A percentile compares a stretch with the other conserved stretches of the same genome.
Conservation (phyloP, 1,284 basidiomycete species). For the Apiotrichum gamsii region DNA sequence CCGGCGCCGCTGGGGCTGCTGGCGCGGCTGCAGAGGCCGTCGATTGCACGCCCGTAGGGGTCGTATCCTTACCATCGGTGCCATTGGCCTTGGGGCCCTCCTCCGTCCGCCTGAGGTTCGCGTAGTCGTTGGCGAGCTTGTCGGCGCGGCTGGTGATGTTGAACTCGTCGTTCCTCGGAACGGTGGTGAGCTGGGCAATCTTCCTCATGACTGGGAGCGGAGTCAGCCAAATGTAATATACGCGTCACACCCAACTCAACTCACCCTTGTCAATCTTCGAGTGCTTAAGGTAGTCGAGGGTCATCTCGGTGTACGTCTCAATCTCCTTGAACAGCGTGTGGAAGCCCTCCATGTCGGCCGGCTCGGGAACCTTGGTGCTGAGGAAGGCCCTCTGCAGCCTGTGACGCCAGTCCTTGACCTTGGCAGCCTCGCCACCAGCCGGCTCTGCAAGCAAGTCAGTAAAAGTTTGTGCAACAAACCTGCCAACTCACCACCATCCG, state of each 20-base stretch:
- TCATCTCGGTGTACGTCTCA: constrained; percentile 76
- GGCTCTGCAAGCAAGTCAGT: too few species aligned
- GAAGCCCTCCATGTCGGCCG: constrained; percentile 69
- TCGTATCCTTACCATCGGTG: constrained; percentile 52
- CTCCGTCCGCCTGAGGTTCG: constrained; percentile 15
- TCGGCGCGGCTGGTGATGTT: constrained; percentile 69
- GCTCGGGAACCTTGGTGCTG: constrained; percentile 48
- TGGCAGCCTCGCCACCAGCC: constrained; percentile 64
- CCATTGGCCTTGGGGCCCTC: constrained; percentile 21
- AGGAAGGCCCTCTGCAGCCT: constrained; percentile 85
- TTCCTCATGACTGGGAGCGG: constrained; percentile 77
- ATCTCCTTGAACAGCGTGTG: constrained; percentile 74
- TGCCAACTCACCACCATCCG: constrained; percentile 34
- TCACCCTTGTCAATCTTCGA: constrained; percentile 87
- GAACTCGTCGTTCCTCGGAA: constrained; percentile 79
- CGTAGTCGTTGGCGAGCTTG: constrained; percentile 47
- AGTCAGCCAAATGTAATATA: neutral
- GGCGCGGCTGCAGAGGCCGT: constrained; percentile 8
- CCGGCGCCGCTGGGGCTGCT: constrained; percentile 5
- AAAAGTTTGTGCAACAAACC: too few species aligned
- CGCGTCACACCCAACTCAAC: too few species aligned
- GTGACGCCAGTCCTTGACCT: constrained; percentile 81
- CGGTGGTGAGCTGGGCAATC: constrained; percentile 64
- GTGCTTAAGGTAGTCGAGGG: constrained; percentile 77
- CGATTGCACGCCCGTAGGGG: neutral